Conservation (phyloP, 768 basidiomycete species). For the Tricholoma terreum region DNA sequence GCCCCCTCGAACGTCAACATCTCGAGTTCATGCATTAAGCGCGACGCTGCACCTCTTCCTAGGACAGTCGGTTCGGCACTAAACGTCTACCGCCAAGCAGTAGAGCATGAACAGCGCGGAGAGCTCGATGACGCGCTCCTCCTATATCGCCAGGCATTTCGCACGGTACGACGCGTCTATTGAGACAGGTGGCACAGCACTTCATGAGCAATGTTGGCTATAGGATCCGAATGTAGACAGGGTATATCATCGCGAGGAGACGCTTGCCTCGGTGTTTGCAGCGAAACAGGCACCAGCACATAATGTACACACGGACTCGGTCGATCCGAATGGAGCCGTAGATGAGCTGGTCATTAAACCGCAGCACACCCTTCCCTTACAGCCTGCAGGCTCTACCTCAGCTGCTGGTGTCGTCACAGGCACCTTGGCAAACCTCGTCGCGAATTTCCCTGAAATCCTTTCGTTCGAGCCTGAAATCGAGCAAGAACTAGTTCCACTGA, state of each 20-base stretch:
- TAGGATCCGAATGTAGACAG: conserved; percentile 71
- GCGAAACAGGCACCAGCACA: conserved; percentile 18
- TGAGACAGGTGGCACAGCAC: background rate
- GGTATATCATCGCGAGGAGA: conserved; percentile 60
- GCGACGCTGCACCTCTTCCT: conserved; percentile 26
- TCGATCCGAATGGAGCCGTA: conserved; percentile 9
- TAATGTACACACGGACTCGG: background rate
- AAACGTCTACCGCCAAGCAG: conserved; percentile 64
- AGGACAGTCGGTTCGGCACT: conserved; percentile 48
- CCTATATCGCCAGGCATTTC: conserved; percentile 80
- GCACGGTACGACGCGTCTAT: conserved; percentile 37
- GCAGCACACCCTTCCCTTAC: conserved; percentile 24
- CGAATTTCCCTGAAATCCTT: conserved; percentile 44
- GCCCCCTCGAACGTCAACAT: conserved; percentile 12
- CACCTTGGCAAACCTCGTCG: conserved; percentile 46
- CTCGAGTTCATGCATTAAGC: conserved; percentile 23
- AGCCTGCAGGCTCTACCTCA: conserved; percentile 16
- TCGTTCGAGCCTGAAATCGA: conserved; percentile 73
- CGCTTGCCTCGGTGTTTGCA: conserved; percentile 34
- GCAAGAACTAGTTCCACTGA: conserved; percentile 49
- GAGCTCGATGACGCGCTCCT: conserved; percentile 71
- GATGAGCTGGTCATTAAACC: conserved; percentile 26
- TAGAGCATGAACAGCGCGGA: conserved; percentile 70
- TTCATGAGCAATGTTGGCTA: conserved; percentile 1
- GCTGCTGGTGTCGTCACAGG: conserved; percentile 29